Conservation (phyloP, 805 yeast species). For the Lachancea sp. region DNA sequence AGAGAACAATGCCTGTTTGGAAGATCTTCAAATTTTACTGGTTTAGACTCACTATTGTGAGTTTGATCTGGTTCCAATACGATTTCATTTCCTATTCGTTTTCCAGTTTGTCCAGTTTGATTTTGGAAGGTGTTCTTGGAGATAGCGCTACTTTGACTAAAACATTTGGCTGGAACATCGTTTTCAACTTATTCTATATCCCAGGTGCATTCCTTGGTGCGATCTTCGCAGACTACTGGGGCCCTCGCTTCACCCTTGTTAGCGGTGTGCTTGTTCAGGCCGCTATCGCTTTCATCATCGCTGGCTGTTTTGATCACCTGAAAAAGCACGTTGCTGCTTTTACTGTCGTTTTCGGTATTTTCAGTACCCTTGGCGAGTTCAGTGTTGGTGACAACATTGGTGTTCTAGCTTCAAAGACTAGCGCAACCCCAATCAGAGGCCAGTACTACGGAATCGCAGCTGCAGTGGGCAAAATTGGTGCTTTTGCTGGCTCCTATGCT, state of each 20-base stretch:
- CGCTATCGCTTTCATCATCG: constrained; percentile 75
- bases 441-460: constrained; percentile 88
- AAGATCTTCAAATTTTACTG: constrained; percentile 73
- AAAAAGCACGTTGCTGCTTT: constrained; percentile 65
- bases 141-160: constrained; percentile 57
- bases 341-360: constrained; percentile 83
- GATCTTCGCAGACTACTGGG: constrained; percentile 73
- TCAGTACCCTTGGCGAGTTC: constrained; percentile 81
- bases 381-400: constrained; percentile 95
- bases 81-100: constrained; percentile 85
- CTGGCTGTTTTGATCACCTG: constrained; percentile 55
- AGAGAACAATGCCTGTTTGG: constrained; percentile 58
- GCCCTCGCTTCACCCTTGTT: constrained; percentile 78
- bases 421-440: constrained; percentile 84
- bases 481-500: constrained; percentile 81
- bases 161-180: constrained; percentile 89
- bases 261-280: constrained; percentile 70
- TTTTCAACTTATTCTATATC: constrained; percentile 76
- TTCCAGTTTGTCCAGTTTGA: constrained; percentile 74
- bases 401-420: constrained; percentile 75
- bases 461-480: constrained; percentile 87
- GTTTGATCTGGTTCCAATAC: constrained; percentile 85
- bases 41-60: constrained; percentile 64
- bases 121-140: constrained; percentile 51
- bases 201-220: constrained; percentile 92